A percentile compares a stretch with the other conserved stretches of the same genome.
Evolutionary conservation across 140 eudicot genomes (phyloP).

Genomic region (Senecio squalidus): DNA sequence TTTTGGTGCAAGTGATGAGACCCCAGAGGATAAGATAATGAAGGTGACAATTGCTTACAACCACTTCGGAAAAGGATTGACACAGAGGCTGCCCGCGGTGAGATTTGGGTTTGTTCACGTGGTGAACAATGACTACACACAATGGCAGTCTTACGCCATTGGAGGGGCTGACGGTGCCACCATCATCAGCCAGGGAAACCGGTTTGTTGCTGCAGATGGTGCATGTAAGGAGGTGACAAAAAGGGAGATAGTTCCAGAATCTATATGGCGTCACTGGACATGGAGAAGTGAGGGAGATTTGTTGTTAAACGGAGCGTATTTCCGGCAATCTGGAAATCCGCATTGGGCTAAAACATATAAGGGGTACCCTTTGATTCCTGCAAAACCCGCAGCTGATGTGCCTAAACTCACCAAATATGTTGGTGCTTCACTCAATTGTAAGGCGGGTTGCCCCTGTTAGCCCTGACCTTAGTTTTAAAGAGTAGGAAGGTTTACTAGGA

Average conservation of each 20-base stretch:
- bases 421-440: constrained; percentile 40
- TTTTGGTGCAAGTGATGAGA: constrained; percentile 56
- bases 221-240: constrained; percentile 35
- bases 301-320: constrained; percentile 59
- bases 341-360: constrained; percentile 21
- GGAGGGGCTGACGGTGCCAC: constrained; percentile 65
- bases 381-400: constrained; percentile 37
- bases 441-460: constrained; percentile 33
- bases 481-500: constrained; percentile 26
- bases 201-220: constrained; percentile 31
- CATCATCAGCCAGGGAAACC: constrained; percentile 66
- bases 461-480: not conserved
- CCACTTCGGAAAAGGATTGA: constrained; percentile 61
- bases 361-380: constrained; percentile 25
- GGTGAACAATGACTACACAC: constrained; percentile 56
- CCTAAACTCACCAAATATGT: constrained; percentile 36
- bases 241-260: constrained; percentile 23
- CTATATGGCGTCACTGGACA: constrained; percentile 62
- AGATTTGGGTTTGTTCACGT: constrained; percentile 60
- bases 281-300: constrained; percentile 77
- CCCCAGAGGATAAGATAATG: constrained; percentile 40
- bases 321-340: constrained; percentile 51
- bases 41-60: constrained; percentile 67
- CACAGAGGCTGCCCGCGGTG: constrained; percentile 65
- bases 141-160: constrained; percentile 61